Evolutionary conservation across 768 basidiomycete genomes (phyloP), one percentile per base, ranked within the genome.

Genomic region (Dentipellis sp.): DNA sequence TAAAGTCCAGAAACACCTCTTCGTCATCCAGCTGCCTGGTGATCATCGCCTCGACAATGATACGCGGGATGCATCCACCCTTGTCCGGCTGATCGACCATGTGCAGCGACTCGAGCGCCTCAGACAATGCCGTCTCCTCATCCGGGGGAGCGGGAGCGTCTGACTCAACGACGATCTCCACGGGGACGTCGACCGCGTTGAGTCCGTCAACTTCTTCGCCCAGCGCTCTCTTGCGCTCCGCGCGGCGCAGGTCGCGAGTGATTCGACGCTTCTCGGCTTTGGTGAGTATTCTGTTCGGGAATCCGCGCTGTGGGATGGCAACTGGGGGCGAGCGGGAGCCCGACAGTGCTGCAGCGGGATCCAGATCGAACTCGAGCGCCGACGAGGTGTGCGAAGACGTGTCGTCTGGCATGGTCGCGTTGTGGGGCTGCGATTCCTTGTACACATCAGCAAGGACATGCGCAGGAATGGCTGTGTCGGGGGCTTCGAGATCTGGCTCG

Each of bases 1-100:
- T 42, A 22, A 91, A 89, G 65, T 91, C 88, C 54, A 91, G 66
- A 66, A 83, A 91, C 16, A 75, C 85, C 65, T 91, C 90, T 56
- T 87, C 86, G 2, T 84, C 63, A 16, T 84, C 82, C 71, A 91
- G 73, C 67, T 91, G 88, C 48, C 87, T 77, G 17, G 91, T 82
- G 2, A 93, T 83, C 34, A 92, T 74, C 2, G 81, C 90, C 66
- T 93, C 89, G 10, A 91, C 88, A 49, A 91, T 91, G 4, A 85
- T 71, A n/a, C 86, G 73, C 35, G 79, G 76, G 51, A 77, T 75
- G 9, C 62, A 65, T 19, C 63, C 60, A 7, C 56, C 62, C 19
- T 59, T 60, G n/a, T 63, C 56, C 42, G 37, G 39, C 38, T 23
- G 39, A 37, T 59, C 54, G 34, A 56, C 17, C 16, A 61, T 63